A percentile compares a stretch with the other conserved stretches of the same genome.
Evolutionary conservation across 805 yeast genomes (phyloP).

Genomic region (Schwanniomyces polymorphus): DNA sequence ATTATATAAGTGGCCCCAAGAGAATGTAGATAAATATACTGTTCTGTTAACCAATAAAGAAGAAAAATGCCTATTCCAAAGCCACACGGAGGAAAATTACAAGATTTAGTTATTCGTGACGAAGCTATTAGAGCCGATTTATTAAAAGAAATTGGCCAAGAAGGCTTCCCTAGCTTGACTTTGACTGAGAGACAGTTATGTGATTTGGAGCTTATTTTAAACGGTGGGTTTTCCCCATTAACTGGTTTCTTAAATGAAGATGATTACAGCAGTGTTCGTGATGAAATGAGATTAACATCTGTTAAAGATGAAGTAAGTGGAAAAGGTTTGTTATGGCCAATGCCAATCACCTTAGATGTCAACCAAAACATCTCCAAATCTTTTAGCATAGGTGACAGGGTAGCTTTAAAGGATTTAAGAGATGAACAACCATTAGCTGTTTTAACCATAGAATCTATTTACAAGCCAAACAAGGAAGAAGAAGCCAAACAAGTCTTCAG

Average conservation of each 20-base stretch:
- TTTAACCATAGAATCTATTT: conserved; percentile 74
- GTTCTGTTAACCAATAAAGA: background rate
- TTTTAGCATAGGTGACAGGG: conserved; percentile 55
- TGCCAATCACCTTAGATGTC: conserved; percentile 89
- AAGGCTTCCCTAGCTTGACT: conserved; percentile 41
- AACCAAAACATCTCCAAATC: conserved; percentile 42
- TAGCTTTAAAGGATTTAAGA: conserved; percentile 78
- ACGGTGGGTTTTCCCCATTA: conserved; percentile 92
- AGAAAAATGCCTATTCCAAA: conserved; percentile 54
- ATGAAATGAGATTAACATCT: conserved; percentile 65
- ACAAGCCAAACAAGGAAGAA: conserved; percentile 71
- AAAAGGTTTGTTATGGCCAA: conserved; percentile 80
- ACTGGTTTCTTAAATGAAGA: conserved; percentile 64
- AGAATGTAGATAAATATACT: background rate
- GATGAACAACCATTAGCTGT: conserved; percentile 80
- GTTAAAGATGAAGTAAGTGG: conserved; percentile 29
- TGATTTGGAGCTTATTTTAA: conserved; percentile 86
- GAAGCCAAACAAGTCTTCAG: conserved; percentile 90
- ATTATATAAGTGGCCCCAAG: background rate
- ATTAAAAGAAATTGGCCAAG: conserved; percentile 52
- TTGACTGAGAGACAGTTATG: conserved; percentile 89
- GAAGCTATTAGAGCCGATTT: conserved; percentile 56
- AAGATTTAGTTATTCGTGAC: conserved; percentile 86
- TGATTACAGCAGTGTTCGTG: conserved; percentile 69
- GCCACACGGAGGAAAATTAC: conserved; percentile 91